These are phyloP conservation scores for Solanum microdontum DNA, from an alignment of 257 asterid species.

Conservation along the genomic window DNA sequence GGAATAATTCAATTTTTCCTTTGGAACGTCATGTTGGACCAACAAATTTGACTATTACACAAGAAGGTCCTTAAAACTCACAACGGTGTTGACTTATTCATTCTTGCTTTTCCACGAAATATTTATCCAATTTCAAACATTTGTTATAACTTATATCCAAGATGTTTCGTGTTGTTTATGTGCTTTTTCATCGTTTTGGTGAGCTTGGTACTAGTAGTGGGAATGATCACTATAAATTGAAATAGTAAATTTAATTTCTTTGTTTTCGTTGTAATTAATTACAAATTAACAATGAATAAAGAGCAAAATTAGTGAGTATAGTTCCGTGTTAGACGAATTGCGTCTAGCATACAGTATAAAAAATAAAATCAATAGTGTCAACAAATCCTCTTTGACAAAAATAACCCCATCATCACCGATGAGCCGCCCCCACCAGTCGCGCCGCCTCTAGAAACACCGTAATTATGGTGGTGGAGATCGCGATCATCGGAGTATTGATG, in stretches of 20 bases:
- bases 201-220: no score
- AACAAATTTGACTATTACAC: no score
- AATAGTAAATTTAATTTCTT: neutral
- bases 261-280: neutral
- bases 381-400: neutral
- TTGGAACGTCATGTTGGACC: no score
- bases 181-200: no score
- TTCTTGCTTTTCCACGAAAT: no score
- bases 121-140: no score
- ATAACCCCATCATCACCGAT: neutral
- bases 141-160: no score
- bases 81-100: no score
- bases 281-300: neutral
- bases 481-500: neutral
- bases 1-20: no score
- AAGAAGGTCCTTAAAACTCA: no score
- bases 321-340: neutral
- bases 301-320: neutral
- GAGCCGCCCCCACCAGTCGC: neutral
- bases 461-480: neutral
- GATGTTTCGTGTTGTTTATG: no score
- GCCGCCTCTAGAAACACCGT: neutral
- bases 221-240: no score
- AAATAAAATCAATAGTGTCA: neutral
- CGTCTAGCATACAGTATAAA: neutral